Conservation (phyloP, 2,329 filamentous ascomycete species). For the Colletotrichum graminicola region DNA sequence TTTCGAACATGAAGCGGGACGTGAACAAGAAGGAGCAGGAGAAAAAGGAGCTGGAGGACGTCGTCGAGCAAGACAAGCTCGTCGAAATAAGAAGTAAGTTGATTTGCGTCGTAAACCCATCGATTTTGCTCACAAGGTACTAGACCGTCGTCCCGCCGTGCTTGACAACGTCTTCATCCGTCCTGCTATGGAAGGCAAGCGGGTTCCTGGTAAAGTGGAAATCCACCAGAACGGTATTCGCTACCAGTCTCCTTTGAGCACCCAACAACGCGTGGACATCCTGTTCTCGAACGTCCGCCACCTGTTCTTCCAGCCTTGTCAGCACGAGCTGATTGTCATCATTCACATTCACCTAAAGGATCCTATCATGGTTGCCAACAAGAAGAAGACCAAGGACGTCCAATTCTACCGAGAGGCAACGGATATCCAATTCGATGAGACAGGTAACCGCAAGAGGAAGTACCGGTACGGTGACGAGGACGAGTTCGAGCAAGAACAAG, state of each 20-base stretch:
- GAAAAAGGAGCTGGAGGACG: conserved; percentile 99
- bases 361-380: conserved; percentile 96
- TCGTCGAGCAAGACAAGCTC: conserved; percentile 98
- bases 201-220: conserved; percentile 93
- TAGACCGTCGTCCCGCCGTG: conserved; percentile 88
- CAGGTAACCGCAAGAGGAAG: conserved; percentile 96
- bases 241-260: conserved; percentile 85
- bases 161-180: conserved; percentile 96
- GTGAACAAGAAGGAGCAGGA: conserved; percentile 93
- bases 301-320: conserved; percentile 97
- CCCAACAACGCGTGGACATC: conserved; percentile 88
- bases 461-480: conserved; percentile 98
- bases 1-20: conserved; percentile 96
- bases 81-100: conserved; percentile 89
- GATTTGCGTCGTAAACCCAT: background rate
- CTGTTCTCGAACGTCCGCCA: conserved; percentile 99
- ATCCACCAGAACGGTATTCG: conserved; percentile 99
- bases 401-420: conserved; percentile 99
- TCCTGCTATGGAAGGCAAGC: conserved; percentile 95
- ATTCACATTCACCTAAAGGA: conserved; percentile 99
- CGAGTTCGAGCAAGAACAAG: conserved; percentile 98
- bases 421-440: conserved; percentile 98
- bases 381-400: conserved; percentile 98
- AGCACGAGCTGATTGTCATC: conserved; percentile 95
- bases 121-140: background rate